Evolutionary conservation across 2,329 filamentous ascomycete genomes (phyloP).

Genomic region (Talaromyces albobiverticillius): DNA sequence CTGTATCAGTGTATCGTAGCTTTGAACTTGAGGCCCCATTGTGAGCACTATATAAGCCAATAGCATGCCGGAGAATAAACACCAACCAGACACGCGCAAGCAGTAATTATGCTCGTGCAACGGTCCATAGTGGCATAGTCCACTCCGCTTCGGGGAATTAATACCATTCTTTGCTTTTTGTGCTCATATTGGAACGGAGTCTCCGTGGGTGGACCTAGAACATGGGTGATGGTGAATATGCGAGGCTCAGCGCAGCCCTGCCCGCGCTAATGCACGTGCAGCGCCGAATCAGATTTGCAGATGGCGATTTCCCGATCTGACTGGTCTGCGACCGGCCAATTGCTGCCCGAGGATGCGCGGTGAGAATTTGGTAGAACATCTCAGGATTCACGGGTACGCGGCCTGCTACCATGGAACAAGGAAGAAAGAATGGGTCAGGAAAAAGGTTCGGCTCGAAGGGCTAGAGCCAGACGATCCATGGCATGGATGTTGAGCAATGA

Average conservation of each 20-base stretch:
- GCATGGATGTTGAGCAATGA: background rate
- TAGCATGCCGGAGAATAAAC: too few relatives aligned
- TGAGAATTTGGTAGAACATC: background rate
- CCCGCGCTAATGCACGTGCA: slow-evolving; percentile 14
- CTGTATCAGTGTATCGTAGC: too few relatives aligned
- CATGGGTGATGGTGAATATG: background rate
- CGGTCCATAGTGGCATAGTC: too few relatives aligned
- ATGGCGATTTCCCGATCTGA: slow-evolving; percentile 10
- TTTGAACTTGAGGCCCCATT: too few relatives aligned
- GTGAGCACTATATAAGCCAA: too few relatives aligned
- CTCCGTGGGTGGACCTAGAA: slow-evolving; percentile 1
- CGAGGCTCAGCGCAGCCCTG: slow-evolving; percentile 15
- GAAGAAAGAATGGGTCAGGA: slow-evolving; percentile 3
- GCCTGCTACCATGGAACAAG: slow-evolving; percentile 2
- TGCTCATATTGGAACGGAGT: background rate
- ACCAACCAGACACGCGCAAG: too few relatives aligned
- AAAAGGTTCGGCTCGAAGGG: slow-evolving; percentile 14
- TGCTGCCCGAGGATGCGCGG: background rate
- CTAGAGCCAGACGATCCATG: slow-evolving; percentile 1
- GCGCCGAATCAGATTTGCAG: slow-evolving; percentile 13
- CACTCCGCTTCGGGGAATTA: background rate
- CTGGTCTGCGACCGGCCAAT: slow-evolving; percentile 10
- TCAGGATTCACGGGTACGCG: background rate
- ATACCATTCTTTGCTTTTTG: background rate
- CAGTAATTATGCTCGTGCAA: background rate